Evolutionary conservation across 805 yeast genomes (phyloP).

Genomic region (Cyberlindnera sargentensis): DNA sequence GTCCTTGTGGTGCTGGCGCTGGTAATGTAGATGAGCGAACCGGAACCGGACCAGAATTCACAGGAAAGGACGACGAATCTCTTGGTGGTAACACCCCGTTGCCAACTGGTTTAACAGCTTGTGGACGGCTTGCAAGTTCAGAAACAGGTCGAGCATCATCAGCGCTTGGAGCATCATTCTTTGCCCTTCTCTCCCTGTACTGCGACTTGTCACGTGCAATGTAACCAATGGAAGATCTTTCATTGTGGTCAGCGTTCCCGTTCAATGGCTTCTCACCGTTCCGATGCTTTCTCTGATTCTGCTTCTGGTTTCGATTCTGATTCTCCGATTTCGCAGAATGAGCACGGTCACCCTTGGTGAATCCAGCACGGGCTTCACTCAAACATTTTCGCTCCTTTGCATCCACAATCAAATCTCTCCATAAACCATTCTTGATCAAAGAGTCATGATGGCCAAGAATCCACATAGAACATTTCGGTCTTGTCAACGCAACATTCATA

Average conservation of each 20-base stretch:
- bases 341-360: conserved; percentile 4
- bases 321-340: background rate
- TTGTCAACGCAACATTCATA: conserved; percentile 94
- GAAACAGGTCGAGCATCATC: too few species aligned
- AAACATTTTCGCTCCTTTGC: conserved; percentile 43
- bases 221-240: too few species aligned
- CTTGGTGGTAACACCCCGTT: background rate
- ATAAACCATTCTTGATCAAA: conserved; percentile 55
- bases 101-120: background rate
- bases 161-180: too few species aligned
- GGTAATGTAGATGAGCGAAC: background rate
- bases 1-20: background rate
- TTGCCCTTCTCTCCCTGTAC: too few species aligned
- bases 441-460: conserved; percentile 76
- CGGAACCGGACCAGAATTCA: background rate
- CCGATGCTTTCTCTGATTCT: too few species aligned
- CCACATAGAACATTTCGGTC: conserved; percentile 92
- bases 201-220: too few species aligned
- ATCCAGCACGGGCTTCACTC: conserved; percentile 13
- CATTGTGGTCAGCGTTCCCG: too few species aligned
- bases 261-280: too few species aligned
- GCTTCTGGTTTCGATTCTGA: too few species aligned
- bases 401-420: conserved; percentile 65
- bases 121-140: too few species aligned
- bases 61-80: background rate